Evolutionary conservation across 495 filamentous ascomycete species (phyloP).

Genomic region (Staphylotrichum tortipilum): DNA sequence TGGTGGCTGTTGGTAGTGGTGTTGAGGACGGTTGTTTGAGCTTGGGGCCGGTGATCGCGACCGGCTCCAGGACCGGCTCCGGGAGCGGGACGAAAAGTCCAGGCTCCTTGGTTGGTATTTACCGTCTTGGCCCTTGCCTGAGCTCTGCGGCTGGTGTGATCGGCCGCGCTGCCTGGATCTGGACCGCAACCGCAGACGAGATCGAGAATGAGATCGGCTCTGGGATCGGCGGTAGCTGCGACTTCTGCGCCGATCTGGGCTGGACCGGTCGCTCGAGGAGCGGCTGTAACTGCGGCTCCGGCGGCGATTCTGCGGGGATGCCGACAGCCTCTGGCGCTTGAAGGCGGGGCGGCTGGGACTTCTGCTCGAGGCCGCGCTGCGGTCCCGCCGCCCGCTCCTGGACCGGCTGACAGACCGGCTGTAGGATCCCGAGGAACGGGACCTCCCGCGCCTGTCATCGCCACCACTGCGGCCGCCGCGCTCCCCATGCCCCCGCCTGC

Average conservation of each 20-base stretch:
- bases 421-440: slow-evolving; percentile 30
- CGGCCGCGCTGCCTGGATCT: slow-evolving; percentile 25
- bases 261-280: neutral
- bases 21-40: slow-evolving; percentile 4
- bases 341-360: slow-evolving; percentile 21
- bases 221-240: slow-evolving; percentile 20
- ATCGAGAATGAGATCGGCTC: slow-evolving; percentile 28
- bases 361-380: slow-evolving; percentile 16
- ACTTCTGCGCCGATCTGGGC: slow-evolving; percentile 7
- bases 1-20: no score
- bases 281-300: slow-evolving; percentile 6
- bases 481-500: slow-evolving; percentile 31
- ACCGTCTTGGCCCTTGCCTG: slow-evolving; percentile 5
- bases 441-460: slow-evolving; percentile 15
- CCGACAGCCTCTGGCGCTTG: slow-evolving; percentile 16
- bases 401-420: slow-evolving; percentile 29
- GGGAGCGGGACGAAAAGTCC: neutral
- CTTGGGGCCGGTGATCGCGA: neutral
- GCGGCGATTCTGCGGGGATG: slow-evolving; percentile 11
- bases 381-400: slow-evolving; percentile 11
- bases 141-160: slow-evolving; percentile 19
- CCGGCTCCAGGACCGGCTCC: slow-evolving; percentile 2
- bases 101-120: neutral
- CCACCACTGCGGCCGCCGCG: slow-evolving; percentile 11
- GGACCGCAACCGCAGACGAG: slow-evolving; percentile 43